Conservation (phyloP, 2,329 filamentous ascomycete genomes). For the Trichoderma koningiopsis region DNA sequence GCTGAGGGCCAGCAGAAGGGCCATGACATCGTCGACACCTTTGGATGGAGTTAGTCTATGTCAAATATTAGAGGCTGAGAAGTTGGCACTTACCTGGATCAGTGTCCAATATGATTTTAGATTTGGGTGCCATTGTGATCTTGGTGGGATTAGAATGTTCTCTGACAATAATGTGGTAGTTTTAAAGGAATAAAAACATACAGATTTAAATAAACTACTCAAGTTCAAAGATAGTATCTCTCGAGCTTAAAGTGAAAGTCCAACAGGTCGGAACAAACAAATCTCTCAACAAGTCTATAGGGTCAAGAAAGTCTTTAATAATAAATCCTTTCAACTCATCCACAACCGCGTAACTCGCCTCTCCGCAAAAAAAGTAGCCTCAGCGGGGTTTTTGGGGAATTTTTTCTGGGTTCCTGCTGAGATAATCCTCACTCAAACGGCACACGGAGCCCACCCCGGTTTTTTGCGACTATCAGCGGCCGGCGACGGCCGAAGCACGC, state of each 20-base stretch:
- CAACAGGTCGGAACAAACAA: neutral
- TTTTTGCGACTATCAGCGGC: constrained; percentile 16
- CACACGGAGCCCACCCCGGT: constrained; percentile 7
- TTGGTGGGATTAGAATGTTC: neutral
- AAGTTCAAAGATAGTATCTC: neutral
- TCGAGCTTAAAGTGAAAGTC: neutral
- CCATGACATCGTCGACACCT: constrained; percentile 89
- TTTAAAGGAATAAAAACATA: neutral
- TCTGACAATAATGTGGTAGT: neutral
- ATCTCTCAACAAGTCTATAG: neutral
- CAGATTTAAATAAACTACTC: neutral
- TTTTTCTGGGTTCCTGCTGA: neutral
- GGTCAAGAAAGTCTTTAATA: neutral
- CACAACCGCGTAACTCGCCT: neutral
- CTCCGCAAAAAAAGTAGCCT: neutral
- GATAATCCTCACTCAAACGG: neutral
- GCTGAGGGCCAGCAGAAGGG: constrained; percentile 82
- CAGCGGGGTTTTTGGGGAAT: constrained; percentile 8
- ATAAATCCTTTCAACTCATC: neutral
- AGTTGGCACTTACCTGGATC: constrained; percentile 48
- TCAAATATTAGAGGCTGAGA: neutral
- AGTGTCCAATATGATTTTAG: constrained; percentile 91
- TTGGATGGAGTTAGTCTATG: neutral
- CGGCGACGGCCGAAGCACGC: constrained; percentile 11
- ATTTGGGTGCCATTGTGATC: constrained; percentile 35